Evolutionary conservation across 352 stramenopile genomes (phyloP).

Genomic region (Phytophthora nicotianae): DNA sequence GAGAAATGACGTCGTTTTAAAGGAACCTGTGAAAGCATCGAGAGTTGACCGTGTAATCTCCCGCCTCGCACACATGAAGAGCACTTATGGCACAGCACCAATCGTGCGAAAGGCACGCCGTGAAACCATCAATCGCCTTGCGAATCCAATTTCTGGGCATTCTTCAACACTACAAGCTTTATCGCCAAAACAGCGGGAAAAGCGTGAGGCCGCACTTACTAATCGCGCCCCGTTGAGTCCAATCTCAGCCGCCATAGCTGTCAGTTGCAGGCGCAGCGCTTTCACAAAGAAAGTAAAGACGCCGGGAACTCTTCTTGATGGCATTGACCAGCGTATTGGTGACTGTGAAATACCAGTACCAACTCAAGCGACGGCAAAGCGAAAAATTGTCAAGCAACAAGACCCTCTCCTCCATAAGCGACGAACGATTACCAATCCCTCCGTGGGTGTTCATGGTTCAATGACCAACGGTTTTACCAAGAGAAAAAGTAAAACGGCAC

Average conservation of each 20-base stretch:
- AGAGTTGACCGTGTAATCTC: slow-evolving; percentile 9
- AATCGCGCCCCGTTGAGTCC: slow-evolving; percentile 15
- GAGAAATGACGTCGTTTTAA: neutral
- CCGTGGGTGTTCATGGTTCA: neutral
- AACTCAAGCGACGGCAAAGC: slow-evolving; percentile 1
- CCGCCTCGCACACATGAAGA: slow-evolving; percentile 64
- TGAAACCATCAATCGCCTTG: slow-evolving; percentile 63
- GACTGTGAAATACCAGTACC: slow-evolving; percentile 4
- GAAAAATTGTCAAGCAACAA: slow-evolving; percentile 11
- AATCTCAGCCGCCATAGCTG: slow-evolving; percentile 22
- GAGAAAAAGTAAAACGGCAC: slow-evolving; percentile 15
- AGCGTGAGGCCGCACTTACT: slow-evolving; percentile 44
- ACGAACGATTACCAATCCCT: slow-evolving; percentile 7
- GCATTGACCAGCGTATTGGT: neutral
- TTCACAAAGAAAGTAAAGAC: slow-evolving; percentile 13
- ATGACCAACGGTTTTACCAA: slow-evolving; percentile 1
- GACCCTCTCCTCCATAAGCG: slow-evolving; percentile 29
- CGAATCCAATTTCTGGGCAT: slow-evolving; percentile 74
- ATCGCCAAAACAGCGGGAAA: slow-evolving; percentile 55
- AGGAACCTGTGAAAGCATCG: slow-evolving; percentile 5
- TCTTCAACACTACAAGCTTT: slow-evolving; percentile 71
- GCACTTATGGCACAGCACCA: slow-evolving; percentile 62
- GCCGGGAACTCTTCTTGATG: neutral
- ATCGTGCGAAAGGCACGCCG: slow-evolving; percentile 52
- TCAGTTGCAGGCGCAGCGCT: slow-evolving; percentile 11